Evolutionary conservation across 371 early-diverging fungal genomes (phyloP).

Genomic region (Sporodiniella umbellata): DNA sequence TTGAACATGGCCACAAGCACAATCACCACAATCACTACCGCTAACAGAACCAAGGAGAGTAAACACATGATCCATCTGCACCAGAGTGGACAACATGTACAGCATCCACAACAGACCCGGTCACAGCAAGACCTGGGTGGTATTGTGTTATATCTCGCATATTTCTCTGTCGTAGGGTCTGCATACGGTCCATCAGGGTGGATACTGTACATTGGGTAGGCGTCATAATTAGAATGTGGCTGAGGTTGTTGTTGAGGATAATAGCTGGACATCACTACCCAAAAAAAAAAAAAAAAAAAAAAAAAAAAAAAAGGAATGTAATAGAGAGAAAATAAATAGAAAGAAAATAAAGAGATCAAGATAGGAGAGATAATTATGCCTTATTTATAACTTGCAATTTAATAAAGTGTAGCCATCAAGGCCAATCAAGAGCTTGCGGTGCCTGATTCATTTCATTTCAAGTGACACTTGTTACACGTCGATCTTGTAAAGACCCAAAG

Average conservation of each 20-base stretch:
- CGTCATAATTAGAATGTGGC: not conserved
- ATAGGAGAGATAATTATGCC: not conserved
- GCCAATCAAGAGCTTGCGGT: not conserved
- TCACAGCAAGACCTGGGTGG: conserved; percentile 26
- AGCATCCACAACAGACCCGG: conserved; percentile 44
- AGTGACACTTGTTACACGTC: not conserved
- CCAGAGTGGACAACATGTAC: conserved; percentile 47
- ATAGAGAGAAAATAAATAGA: not conserved
- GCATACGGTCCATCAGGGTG: not conserved
- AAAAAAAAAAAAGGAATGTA: not conserved
- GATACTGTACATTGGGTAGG: not conserved
- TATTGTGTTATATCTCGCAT: not conserved
- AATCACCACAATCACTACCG: conserved; percentile 34
- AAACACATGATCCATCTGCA: conserved; percentile 35
- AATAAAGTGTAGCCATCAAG: not conserved
- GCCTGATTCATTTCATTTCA: not conserved
- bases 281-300: conserved; percentile 4
- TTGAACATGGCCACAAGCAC: conserved; percentile 42
- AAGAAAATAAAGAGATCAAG: not conserved
- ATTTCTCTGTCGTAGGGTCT: not conserved
- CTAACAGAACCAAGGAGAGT: conserved; percentile 30
- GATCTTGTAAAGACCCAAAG: no score
- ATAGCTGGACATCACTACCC: not conserved
- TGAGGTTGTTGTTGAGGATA: not conserved
- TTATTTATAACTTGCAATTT: not conserved